Evolutionary conservation across 108 stramenopile species (phyloP), one percentile per base, ranked within the genome.

Genomic region (Skeletonema menzelii): DNA sequence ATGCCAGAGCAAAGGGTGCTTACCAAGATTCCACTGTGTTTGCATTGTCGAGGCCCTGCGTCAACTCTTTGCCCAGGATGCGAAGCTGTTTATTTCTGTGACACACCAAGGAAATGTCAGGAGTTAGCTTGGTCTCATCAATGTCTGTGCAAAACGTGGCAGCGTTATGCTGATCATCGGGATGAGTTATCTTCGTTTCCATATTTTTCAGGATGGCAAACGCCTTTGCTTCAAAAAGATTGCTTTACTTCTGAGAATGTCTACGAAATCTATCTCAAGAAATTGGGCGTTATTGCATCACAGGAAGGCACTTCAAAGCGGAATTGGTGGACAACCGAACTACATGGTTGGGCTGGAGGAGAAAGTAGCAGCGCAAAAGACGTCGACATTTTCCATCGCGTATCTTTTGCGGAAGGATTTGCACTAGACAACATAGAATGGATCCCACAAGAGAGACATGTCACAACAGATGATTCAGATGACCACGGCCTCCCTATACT

Each of bases 61-160:
- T 55, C 67, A 10, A 53, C 60, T 44, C 60, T 91, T 1, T 95
- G 93, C 66, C 49, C 49, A 38, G 56, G 57, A 59, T 95, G 93
- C 46, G 49, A 70, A 15, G 93, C 88, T 20, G 83, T 73, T 20
- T 95, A 95, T 60, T 95, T 92, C 74, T 95, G 93, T 65, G 57
- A 60, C 5, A 63, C 63, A 13, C 77, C 79, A 19, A 37, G 68
- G 56, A 44, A 8, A 8, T 95, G 93, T 69, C 67, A 69, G 27
- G 17, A 49, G 14, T 31, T 32, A 20, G 83, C 49, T 53, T 95
- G 95, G 95, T 89, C 95, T 0, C 95, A 95, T 81, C 63, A 57
- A 26, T 95, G 95, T 56, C 67, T 86, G 11, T 95, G 95, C 68
- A 20, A 72, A 10, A 89, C 95, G 14, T 96, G 92, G 91, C 85